Evolutionary conservation across 352 stramenopile species (phyloP).

Genomic region (Nothophytophthora sp.): DNA sequence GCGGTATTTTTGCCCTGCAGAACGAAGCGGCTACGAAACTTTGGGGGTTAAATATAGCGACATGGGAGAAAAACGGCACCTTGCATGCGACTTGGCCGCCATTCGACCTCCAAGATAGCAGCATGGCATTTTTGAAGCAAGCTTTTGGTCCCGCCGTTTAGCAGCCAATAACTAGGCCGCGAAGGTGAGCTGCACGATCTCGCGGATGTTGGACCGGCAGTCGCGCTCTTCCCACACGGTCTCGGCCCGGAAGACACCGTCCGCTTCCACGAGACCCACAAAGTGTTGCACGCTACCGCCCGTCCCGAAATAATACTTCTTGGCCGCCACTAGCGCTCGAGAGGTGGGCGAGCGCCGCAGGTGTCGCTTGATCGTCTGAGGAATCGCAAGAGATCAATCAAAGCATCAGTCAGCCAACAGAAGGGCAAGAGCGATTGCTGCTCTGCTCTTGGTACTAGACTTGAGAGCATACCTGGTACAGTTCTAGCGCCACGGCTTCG

Average conservation of each 20-base stretch:
- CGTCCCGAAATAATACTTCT: constrained; percentile 90
- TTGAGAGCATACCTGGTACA: constrained; percentile 77
- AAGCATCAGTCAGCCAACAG: constrained; percentile 4
- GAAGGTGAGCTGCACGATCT: constrained; percentile 71
- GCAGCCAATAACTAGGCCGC: not conserved
- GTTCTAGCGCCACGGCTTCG: constrained; percentile 62
- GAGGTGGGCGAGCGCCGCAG: constrained; percentile 40
- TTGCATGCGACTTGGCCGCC: no score
- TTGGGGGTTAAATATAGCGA: no score
- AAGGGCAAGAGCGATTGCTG: no score
- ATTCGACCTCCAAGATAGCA: no score
- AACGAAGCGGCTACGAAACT: no score
- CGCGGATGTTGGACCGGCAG: constrained; percentile 77
- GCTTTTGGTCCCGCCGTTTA: no score
- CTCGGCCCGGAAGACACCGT: constrained; percentile 51
- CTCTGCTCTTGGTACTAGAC: no score
- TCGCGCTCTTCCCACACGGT: constrained; percentile 76
- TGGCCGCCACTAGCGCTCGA: constrained; percentile 72
- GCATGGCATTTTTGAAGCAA: no score
- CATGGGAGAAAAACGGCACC: no score
- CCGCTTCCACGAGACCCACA: constrained; percentile 45
- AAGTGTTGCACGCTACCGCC: constrained; percentile 89
- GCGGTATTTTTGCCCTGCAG: no score
- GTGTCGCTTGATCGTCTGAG: constrained; percentile 84
- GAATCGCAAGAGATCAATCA: constrained; percentile 1